Conservation (phyloP, 495 filamentous ascomycete genomes). For the Aspergillus hancockii region DNA sequence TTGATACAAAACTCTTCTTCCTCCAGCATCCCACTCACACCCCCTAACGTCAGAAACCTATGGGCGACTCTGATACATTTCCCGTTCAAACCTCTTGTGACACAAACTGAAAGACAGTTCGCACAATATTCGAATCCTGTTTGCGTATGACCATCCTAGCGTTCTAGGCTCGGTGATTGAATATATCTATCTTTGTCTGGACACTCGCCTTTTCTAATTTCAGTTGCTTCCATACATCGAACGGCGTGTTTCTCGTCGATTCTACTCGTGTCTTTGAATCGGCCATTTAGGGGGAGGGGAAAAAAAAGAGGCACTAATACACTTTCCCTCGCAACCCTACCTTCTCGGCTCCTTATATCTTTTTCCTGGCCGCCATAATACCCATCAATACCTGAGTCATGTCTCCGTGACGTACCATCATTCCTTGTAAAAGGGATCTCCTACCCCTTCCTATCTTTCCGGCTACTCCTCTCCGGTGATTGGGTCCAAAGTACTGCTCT, state of each 20-base stretch:
- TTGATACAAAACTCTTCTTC: constrained; percentile 15
- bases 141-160: constrained; percentile 23
- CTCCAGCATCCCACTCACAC: constrained; percentile 7
- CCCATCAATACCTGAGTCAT: constrained; percentile 22
- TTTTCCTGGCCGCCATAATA: constrained; percentile 6
- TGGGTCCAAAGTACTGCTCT: constrained; percentile 7
- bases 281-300: background rate
- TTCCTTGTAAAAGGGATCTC: constrained; percentile 31
- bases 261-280: background rate
- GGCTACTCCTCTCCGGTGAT: constrained; percentile 13
- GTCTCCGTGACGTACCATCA: constrained; percentile 32
- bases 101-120: constrained; percentile 20
- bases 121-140: constrained; percentile 8
- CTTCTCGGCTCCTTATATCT: background rate
- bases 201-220: constrained; percentile 12
- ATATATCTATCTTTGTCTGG: constrained; percentile 18
- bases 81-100: constrained; percentile 18
- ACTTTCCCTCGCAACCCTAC: background rate
- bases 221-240: constrained; percentile 20
- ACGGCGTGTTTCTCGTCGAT: constrained; percentile 4
- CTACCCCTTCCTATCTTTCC: constrained; percentile 18
- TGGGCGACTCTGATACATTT: background rate
- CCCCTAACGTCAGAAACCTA: constrained; percentile 5
- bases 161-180: constrained; percentile 15
- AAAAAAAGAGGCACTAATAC: background rate